Percentiles rank a stretch among this genome's conserved stretches.
phyloP scores from a whole-genome alignment of 1,284 basidiomycete genomes.

The Mycosarcoma maydis region DNA sequence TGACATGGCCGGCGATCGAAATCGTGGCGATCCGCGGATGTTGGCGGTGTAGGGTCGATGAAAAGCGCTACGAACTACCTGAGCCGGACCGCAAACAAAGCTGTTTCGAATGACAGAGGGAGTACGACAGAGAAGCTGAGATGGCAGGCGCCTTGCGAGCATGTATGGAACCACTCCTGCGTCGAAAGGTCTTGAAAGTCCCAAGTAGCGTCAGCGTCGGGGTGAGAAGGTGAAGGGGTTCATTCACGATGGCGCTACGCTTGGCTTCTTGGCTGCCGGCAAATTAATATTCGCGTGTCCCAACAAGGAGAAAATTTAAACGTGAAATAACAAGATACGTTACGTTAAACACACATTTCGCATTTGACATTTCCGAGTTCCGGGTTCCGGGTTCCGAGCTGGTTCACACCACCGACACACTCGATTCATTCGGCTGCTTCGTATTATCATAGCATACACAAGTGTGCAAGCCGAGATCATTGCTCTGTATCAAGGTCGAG shows the following conservation, averaged over 20 bases:
- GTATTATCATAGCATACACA: not conserved
- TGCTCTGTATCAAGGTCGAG: constrained; percentile 10
- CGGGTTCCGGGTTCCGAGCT: constrained; percentile 12
- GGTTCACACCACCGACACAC: not conserved
- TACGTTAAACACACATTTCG: no score
- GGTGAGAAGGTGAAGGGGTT: no score
- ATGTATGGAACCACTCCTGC: constrained; percentile 25
- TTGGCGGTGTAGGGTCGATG: not conserved
- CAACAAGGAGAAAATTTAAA: no score
- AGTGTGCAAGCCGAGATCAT: not conserved
- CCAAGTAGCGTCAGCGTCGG: no score
- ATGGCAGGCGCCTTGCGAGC: constrained; percentile 6
- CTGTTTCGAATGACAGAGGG: not conserved
- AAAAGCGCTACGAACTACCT: not conserved
- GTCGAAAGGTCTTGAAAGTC: no score
- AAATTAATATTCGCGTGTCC: no score
- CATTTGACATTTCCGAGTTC: no score
- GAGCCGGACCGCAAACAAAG: not conserved
- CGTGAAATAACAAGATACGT: no score
- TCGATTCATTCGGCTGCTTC: no score
- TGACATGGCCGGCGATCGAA: constrained; percentile 8
- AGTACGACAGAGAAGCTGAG: constrained; percentile 2
- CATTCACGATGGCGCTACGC: no score
- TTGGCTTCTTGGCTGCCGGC: not conserved
- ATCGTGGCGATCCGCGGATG: not conserved